Conservation (phyloP, 2,329 filamentous ascomycete species). For the Raffaelea arxii region DNA sequence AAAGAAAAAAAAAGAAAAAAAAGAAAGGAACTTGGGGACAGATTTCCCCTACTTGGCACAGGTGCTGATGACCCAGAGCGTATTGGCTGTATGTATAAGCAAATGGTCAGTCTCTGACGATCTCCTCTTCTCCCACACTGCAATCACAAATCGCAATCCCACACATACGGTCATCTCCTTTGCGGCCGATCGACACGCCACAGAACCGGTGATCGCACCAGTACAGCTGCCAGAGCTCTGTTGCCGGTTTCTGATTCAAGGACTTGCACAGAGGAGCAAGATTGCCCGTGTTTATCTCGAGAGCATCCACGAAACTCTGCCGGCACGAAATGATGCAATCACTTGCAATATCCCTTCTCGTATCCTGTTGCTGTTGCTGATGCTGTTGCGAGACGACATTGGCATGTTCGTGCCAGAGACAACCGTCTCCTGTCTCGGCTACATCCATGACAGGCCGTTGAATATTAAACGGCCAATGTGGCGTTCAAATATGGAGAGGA, state of each 20-base stretch:
- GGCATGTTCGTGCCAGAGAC: slow-evolving; percentile 8
- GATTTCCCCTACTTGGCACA: slow-evolving; percentile 40
- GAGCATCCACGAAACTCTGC: slow-evolving; percentile 7
- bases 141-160: no score
- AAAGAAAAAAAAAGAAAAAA: not conserved
- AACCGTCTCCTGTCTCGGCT: slow-evolving; percentile 9
- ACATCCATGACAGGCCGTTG: slow-evolving; percentile 3
- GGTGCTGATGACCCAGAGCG: slow-evolving; percentile 40
- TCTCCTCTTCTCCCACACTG: no score
- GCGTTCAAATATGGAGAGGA: not conserved
- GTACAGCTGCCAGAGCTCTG: slow-evolving; percentile 35
- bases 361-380: no score
- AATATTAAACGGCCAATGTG: not conserved
- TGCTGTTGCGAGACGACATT: not conserved
- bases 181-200: slow-evolving; percentile 28
- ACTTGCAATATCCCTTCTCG: no score
- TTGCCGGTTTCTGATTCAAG: slow-evolving; percentile 3
- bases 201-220: slow-evolving; percentile 42
- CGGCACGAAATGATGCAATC: no score
- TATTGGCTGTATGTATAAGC: no score
- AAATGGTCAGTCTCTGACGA: no score
- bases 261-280: not conserved
- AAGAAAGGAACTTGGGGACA: not conserved
- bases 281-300: not conserved
- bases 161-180: not conserved